Evolutionary conservation across 2,329 filamentous ascomycete genomes (phyloP).

Genomic region (Harringtonia aguacate): DNA sequence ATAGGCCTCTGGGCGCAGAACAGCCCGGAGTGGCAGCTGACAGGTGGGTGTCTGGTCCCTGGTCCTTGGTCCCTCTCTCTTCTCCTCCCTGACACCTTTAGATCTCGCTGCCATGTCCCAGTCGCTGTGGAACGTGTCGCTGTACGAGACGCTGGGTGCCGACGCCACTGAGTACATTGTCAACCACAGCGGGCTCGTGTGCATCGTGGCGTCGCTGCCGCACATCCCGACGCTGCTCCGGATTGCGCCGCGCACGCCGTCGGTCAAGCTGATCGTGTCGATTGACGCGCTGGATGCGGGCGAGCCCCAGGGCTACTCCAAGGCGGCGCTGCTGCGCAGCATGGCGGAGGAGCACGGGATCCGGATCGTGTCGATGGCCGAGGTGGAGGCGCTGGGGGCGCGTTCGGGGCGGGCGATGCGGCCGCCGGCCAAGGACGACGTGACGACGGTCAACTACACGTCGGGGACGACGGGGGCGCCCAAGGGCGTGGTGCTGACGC

Average conservation of each 20-base stretch:
- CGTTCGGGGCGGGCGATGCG: slow-evolving; percentile 59
- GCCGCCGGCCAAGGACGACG: slow-evolving; percentile 62
- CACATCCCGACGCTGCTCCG: slow-evolving; percentile 77
- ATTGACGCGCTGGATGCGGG: slow-evolving; percentile 74
- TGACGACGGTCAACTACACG: slow-evolving; percentile 85
- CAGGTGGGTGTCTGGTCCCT: slow-evolving; percentile 35
- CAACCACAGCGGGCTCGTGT: slow-evolving; percentile 70
- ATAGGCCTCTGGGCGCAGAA: slow-evolving; percentile 83
- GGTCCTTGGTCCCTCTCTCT: not conserved
- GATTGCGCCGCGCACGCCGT: slow-evolving; percentile 63
- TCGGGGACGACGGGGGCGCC: slow-evolving; percentile 75
- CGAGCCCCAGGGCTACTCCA: slow-evolving; percentile 67
- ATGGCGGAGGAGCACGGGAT: slow-evolving; percentile 67
- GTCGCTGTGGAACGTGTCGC: slow-evolving; percentile 77
- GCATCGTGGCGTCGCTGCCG: slow-evolving; percentile 66
- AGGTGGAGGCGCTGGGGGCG: slow-evolving; percentile 74
- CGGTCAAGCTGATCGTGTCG: slow-evolving; percentile 78
- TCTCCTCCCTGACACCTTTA: slow-evolving; percentile 19
- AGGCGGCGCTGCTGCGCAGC: slow-evolving; percentile 64
- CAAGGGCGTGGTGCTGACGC: slow-evolving; percentile 76
- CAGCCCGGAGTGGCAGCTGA: slow-evolving; percentile 80
- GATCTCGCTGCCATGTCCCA: slow-evolving; percentile 85
- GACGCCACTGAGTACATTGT: slow-evolving; percentile 92
- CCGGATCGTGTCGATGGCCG: slow-evolving; percentile 64
- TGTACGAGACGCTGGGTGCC: slow-evolving; percentile 91